A percentile compares a stretch with the other conserved stretches of the same genome.
These are phyloP conservation scores for Bruguiera hainesii DNA, from an alignment of 441 rosid species.

Conservation along the genomic window DNA sequence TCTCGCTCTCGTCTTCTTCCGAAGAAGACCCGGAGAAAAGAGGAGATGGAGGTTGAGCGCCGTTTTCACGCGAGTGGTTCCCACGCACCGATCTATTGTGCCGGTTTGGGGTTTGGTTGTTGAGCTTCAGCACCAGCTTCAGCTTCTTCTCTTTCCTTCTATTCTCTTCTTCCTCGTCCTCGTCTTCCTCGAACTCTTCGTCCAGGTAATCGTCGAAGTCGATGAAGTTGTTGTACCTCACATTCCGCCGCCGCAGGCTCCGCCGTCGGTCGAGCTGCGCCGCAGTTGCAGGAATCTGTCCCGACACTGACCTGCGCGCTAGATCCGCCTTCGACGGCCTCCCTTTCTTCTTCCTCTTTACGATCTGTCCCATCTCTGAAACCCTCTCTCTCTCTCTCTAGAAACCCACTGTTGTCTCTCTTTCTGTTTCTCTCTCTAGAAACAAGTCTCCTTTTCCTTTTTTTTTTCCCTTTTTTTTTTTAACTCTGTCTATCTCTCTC, in stretches of 20 bases:
- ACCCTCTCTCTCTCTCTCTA: constrained; percentile 17
- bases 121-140: constrained; percentile 59
- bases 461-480: constrained; percentile 8
- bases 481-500: constrained; percentile 11
- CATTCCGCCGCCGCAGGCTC: constrained; percentile 79
- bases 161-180: constrained; percentile 36
- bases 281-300: constrained; percentile 20
- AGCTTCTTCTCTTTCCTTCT: constrained; percentile 66
- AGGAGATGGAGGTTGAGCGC: neutral
- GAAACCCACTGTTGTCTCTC: constrained; percentile 22
- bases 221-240: constrained; percentile 64
- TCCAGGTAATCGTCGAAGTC: constrained; percentile 78
- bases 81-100: constrained; percentile 36
- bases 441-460: constrained; percentile 13
- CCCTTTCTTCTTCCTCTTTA: constrained; percentile 89
- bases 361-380: constrained; percentile 72
- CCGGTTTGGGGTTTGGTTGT: constrained; percentile 35
- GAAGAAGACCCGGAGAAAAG: neutral
- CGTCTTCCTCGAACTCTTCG: constrained; percentile 44
- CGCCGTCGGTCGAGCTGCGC: constrained; percentile 49
- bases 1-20: constrained; percentile 28
- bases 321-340: constrained; percentile 94
- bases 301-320: constrained; percentile 34
- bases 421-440: constrained; percentile 26
- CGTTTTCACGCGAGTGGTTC: constrained; percentile 24